These are phyloP conservation scores for Cryphonectria japonica DNA, from an alignment of 2,329 filamentous ascomycete genomes.

Conservation along the genomic window DNA sequence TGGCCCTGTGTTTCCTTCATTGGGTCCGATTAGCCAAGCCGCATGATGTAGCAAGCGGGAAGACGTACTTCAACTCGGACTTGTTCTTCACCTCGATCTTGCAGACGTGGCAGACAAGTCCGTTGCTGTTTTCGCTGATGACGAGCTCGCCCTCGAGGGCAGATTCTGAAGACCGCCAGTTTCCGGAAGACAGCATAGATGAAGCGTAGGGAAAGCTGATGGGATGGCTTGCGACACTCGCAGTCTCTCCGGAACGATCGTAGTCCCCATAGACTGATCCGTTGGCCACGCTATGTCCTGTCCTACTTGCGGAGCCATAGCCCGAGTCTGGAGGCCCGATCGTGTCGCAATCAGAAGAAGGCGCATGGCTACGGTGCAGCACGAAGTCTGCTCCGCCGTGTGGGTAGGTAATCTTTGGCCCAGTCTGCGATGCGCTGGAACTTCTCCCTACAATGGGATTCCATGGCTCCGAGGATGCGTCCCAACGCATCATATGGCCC, in stretches of 20 bases:
- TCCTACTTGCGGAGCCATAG: constrained; percentile 45
- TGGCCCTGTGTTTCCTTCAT: constrained; percentile 72
- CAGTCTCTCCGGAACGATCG: constrained; percentile 45
- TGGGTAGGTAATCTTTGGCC: constrained; percentile 4
- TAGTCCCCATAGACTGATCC: constrained; percentile 49
- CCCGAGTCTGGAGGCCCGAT: constrained; percentile 50
- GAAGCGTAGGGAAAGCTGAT: constrained; percentile 36
- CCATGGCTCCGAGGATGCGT: constrained; percentile 23
- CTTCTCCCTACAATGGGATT: constrained; percentile 20
- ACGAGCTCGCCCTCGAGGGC: background rate
- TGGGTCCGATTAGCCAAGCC: constrained; percentile 25
- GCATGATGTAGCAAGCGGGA: background rate
- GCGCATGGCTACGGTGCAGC: constrained; percentile 14
- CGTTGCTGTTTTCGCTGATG: constrained; percentile 7
- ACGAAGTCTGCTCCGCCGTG: constrained; percentile 12
- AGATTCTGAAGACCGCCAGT: constrained; percentile 22
- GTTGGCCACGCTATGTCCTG: constrained; percentile 48
- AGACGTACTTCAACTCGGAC: constrained; percentile 59
- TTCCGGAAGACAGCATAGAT: constrained; percentile 5
- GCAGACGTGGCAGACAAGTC: constrained; percentile 46
- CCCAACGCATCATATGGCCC: constrained; percentile 3
- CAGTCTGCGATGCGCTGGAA: background rate
- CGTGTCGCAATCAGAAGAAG: constrained; percentile 30
- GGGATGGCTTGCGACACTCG: constrained; percentile 43
- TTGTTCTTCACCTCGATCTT: constrained; percentile 49